Percentiles rank a stretch among this genome's conserved stretches.
Conservation (phyloP, 2,329 filamentous ascomycete species). For the Setomelanomma holmii region DNA sequence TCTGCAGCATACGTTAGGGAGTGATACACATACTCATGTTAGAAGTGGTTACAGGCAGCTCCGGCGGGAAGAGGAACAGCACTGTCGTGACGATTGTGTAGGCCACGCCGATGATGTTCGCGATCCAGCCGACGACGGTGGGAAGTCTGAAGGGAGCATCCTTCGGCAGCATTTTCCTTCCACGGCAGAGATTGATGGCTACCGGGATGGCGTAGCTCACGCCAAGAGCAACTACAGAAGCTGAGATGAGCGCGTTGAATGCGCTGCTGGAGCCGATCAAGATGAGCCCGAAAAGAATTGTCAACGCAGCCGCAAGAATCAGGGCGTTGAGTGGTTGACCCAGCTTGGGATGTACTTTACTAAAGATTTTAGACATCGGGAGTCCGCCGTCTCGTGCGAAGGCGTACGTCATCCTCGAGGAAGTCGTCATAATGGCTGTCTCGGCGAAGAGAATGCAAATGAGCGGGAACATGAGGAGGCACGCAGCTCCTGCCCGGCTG, state of each 20-base stretch:
- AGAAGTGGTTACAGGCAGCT: conserved; percentile 66
- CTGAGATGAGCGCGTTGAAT: conserved; percentile 74
- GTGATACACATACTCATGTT: conserved; percentile 68
- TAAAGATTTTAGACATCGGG: conserved; percentile 66
- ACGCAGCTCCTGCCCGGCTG: conserved; percentile 67
- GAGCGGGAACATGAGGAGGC: conserved; percentile 71
- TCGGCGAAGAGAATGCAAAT: conserved; percentile 70
- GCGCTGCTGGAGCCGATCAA: conserved; percentile 72
- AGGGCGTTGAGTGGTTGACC: conserved; percentile 72
- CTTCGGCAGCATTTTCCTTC: conserved; percentile 70
- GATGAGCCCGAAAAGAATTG: conserved; percentile 73
- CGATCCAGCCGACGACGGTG: conserved; percentile 63
- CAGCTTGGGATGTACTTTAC: conserved; percentile 66
- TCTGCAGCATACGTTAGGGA: background rate
- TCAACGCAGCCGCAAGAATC: conserved; percentile 64
- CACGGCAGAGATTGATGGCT: conserved; percentile 71
- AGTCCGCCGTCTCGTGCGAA: conserved; percentile 73
- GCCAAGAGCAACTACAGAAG: conserved; percentile 74
- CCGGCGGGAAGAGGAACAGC: conserved; percentile 76
- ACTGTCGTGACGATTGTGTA: conserved; percentile 76
- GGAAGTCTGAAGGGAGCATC: conserved; percentile 61
- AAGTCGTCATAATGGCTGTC: conserved; percentile 70
- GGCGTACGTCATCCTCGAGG: conserved; percentile 70
- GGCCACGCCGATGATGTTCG: conserved; percentile 66
- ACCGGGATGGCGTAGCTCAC: conserved; percentile 79